Base-by-base conservation (phyloP, 768 basidiomycete species). In the Ramaria sp. region DNA sequence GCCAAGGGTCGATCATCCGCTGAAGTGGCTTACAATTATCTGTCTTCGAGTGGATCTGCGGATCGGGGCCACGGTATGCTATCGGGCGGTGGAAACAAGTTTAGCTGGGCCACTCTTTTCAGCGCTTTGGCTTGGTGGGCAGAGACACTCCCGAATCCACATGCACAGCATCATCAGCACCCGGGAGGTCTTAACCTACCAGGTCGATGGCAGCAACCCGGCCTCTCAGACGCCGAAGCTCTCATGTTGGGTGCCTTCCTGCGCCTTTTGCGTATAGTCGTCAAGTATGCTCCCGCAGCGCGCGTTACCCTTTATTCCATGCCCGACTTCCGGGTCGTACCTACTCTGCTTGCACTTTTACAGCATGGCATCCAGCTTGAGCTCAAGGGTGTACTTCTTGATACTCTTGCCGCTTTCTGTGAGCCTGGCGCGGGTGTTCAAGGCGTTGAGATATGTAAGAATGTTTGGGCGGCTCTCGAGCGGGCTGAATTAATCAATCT, bases 91-190 rank as follows among this genome's bases (percentile, higher is more conserved):
- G 75, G 74, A 22, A 67, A 66, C 22, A 22, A 37, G 31, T 57
- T 57, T 72, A 17, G 71, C 72, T 2, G 78, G 77, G 0, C 39
- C 24, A 58, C 60, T 20, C 43, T 61, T 17, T 42, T 58, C 51
- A 76, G 81, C 4, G 75, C 83, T 3, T 79, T 90, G 38, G 89
- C 90, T 0, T 95, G 92, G 92, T 92, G 91, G 86, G 78, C 82
- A 17, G 67, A 75, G 0, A 73, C 75, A n/a, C 72, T 80, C 12
- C 68, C 77, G 1, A 75, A 70, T 46, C 70, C 76, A 0, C 76
- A 78, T 24, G 65, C 76, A 2, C 70, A 70, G 17, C 79, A 78
- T 30, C 42, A 65, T 65, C 58, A 62, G 68, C 54, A 54, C 47
- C 59, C 13, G 34, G 69, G 17, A 63, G 65, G 11, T 66, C 66